These are phyloP conservation scores for Fusarium globosum DNA, from an alignment of 2,329 filamentous ascomycete species.

Conservation along the genomic window DNA sequence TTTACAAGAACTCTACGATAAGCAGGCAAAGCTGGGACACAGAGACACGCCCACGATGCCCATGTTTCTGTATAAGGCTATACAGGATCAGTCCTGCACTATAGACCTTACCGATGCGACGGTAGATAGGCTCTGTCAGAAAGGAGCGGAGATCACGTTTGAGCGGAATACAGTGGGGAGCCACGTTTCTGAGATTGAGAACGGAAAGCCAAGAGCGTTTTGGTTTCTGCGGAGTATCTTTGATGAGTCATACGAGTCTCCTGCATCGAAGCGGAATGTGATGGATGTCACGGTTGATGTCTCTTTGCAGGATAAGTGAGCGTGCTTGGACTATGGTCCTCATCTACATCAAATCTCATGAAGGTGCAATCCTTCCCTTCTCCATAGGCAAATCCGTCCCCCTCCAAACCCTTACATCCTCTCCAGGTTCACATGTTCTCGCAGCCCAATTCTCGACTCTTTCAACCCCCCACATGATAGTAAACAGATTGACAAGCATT, in stretches of 20 bases:
- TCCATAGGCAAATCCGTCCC: background rate
- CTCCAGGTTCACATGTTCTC: background rate
- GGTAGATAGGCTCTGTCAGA: constrained; percentile 53
- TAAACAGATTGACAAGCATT: constrained; percentile 1
- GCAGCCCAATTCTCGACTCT: constrained; percentile 22
- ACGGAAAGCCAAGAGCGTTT: constrained; percentile 23
- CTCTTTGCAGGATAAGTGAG: background rate
- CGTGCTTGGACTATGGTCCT: background rate
- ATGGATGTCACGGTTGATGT: background rate
- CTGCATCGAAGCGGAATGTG: background rate
- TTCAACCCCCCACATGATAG: constrained; percentile 19
- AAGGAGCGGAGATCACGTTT: constrained; percentile 56
- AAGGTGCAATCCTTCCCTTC: background rate
- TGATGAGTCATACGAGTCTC: constrained; percentile 22
- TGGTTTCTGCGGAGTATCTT: constrained; percentile 31
- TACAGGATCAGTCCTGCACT: constrained; percentile 57
- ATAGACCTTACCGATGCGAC: constrained; percentile 57
- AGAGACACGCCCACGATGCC: constrained; percentile 59
- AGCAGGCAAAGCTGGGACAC: constrained; percentile 46
- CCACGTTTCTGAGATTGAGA: constrained; percentile 48
- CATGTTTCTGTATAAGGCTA: constrained; percentile 62
- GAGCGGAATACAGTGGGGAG: constrained; percentile 57
- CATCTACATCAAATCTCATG: background rate
- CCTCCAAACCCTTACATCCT: background rate
- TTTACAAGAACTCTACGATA: constrained; percentile 40